Base-by-base conservation (phyloP, 140 eudicot species). In the Flaveria floridana region DNA sequence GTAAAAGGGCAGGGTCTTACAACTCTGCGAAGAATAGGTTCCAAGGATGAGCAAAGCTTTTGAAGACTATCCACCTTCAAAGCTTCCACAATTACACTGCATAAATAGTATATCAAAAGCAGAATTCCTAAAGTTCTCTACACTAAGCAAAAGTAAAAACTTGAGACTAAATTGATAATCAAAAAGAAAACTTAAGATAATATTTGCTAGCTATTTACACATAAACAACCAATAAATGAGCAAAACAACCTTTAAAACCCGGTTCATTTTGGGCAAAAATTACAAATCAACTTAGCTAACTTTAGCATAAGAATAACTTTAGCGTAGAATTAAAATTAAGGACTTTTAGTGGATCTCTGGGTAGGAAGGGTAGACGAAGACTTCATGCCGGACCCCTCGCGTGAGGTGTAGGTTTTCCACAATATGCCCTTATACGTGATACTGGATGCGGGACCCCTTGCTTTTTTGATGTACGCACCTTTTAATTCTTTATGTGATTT, bases 11-110 rank as follows among this genome's bases (percentile, higher is more conserved):
- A 16, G 61, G 0, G 44, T 70, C 89, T 87, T 91, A 95, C 99
- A 85, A 95, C 99, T 95, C 92, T 88, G 47, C 97, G 97, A 63
- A 95, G 99, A 84, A 95, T 83, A 46, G 99, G 99, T 78, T 95
- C 99, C 84, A 95, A 84, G 51, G 99, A 95, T 51, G 99, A 95
- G 83, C 95, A 91, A 65, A 95, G 99, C 87, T 86, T 94, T 85
- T 94, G 99, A 64, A 94, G 91, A 81, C 97, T 91, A 81, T 94
- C 99, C 65, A 89, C 95, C 86, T 90, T 95, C 50, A 95, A 82
- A 57, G 97, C 99, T 84, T 95, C 99, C 57, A 95, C 92, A 70
- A 95, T 95, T 46, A 95, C 99, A 84, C 99, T 95, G 89, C 89
- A 89, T 16, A 74, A 77, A 80, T 14, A 79, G 37, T 67, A 20